Conservation (phyloP, 2,329 filamentous ascomycete species). For the Fusarium decemcellulare region DNA sequence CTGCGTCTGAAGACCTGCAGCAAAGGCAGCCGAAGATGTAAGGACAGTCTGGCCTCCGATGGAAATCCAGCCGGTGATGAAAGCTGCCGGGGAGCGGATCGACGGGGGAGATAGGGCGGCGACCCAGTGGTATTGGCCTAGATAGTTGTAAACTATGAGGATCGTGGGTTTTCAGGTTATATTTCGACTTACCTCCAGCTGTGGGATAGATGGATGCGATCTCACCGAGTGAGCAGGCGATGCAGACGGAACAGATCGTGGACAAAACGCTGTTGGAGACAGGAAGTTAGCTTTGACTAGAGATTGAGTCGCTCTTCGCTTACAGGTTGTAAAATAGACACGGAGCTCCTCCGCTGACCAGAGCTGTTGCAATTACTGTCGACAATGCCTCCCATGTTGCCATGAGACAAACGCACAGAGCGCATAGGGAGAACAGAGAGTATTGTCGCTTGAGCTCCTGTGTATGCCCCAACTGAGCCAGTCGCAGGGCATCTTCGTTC, state of each 20-base stretch:
- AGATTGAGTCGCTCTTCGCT: neutral
- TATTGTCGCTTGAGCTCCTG: conserved; percentile 53
- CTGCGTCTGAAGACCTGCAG: conserved; percentile 60
- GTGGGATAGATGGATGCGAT: conserved; percentile 42
- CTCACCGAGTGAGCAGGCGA: conserved; percentile 33
- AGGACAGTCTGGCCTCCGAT: conserved; percentile 62
- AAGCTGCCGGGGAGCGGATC: conserved; percentile 14
- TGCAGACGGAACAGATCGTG: conserved; percentile 30
- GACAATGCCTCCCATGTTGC: conserved; percentile 66
- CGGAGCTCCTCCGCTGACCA: conserved; percentile 61
- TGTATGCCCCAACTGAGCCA: conserved; percentile 48
- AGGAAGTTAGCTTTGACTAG: rapidly evolving
- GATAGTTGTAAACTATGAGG: neutral
- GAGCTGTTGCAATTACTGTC: conserved; percentile 59
- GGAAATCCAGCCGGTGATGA: conserved; percentile 49
- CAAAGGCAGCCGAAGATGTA: conserved; percentile 63
- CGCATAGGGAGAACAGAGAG: conserved; percentile 59
- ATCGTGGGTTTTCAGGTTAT: no score
- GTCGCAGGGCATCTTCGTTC: conserved; percentile 34
- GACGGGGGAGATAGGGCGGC: conserved; percentile 34
- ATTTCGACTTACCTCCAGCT: conserved; percentile 26
- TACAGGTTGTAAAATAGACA: conserved; percentile 57
- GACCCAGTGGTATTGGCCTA: conserved; percentile 42
- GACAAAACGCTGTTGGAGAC: conserved; percentile 25
- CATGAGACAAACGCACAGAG: conserved; percentile 63